These are phyloP conservation scores for Leishmania arabica DNA, from an alignment of 208 protist genomes.

Conservation along the genomic window DNA sequence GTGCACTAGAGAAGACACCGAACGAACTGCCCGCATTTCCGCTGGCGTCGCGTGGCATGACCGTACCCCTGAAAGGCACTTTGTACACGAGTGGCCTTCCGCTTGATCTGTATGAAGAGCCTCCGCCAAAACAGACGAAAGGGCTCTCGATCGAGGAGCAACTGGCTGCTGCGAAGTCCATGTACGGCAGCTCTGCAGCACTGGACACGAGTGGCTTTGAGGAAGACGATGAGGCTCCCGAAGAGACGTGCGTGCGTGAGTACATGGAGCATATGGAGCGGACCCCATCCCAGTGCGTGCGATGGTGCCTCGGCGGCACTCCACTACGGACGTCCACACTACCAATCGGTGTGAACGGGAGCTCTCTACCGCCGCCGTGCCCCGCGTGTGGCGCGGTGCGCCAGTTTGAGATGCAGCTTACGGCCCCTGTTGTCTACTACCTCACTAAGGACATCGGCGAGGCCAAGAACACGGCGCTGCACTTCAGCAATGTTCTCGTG, in stretches of 20 bases:
- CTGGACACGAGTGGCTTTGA: slow-evolving; percentile 71
- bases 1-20: background rate
- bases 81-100: slow-evolving; percentile 57
- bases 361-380: slow-evolving; percentile 44
- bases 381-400: slow-evolving; percentile 52
- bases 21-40: slow-evolving; percentile 27
- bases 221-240: slow-evolving; percentile 70
- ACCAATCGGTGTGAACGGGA: slow-evolving; percentile 24
- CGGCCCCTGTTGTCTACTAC: slow-evolving; percentile 80
- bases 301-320: slow-evolving; percentile 73
- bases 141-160: slow-evolving; percentile 49
- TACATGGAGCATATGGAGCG: slow-evolving; percentile 78
- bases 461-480: slow-evolving; percentile 55
- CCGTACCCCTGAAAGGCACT: slow-evolving; percentile 36
- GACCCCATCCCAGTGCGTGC: slow-evolving; percentile 81
- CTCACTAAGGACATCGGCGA: slow-evolving; percentile 67
- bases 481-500: slow-evolving; percentile 85
- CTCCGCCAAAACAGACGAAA: slow-evolving; percentile 32
- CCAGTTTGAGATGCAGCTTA: slow-evolving; percentile 85
- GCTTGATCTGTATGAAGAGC: slow-evolving; percentile 78
- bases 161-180: slow-evolving; percentile 45
- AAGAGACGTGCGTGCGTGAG: slow-evolving; percentile 66
- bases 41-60: slow-evolving; percentile 35
- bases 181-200: slow-evolving; percentile 54
- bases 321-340: slow-evolving; percentile 57